Percentiles rank a stretch among this genome's conserved stretches.
phyloP scores from a whole-genome alignment of 2,329 filamentous ascomycete species.

The Aureobasidium subglaciale region DNA sequence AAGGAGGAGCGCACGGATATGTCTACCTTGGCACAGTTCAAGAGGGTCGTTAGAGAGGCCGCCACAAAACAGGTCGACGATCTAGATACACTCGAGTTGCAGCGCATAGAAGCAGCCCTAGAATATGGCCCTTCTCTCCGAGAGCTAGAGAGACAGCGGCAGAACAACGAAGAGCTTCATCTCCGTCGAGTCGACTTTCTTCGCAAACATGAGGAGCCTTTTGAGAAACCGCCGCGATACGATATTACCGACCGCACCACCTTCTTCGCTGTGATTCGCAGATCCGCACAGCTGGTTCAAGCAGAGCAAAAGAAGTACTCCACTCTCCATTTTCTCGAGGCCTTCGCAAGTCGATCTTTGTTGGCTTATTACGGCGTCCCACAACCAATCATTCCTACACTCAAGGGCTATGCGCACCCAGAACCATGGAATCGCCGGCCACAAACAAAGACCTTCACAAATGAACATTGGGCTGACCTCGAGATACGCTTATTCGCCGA shows the following conservation, averaged over 20 bases:
- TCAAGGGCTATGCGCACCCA: not conserved
- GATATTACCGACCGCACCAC: not conserved
- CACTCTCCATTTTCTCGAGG: too few species aligned
- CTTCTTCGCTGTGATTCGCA: not conserved
- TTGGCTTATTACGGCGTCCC: not conserved
- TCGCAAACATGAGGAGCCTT: not conserved
- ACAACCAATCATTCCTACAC: not conserved
- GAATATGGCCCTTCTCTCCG: too few species aligned
- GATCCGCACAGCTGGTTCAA: not conserved
- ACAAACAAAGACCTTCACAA: not conserved
- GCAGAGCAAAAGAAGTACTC: not conserved
- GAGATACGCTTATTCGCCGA: slow-evolving; percentile 42
- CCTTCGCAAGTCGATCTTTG: not conserved
- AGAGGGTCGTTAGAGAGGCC: too few species aligned
- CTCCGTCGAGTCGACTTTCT: not conserved
- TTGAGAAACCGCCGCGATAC: not conserved
- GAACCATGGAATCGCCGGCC: not conserved
- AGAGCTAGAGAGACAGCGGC: not conserved
- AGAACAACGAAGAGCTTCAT: not conserved
- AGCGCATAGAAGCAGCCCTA: too few species aligned
- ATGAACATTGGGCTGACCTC: slow-evolving; percentile 31
- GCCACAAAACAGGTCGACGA: too few species aligned
- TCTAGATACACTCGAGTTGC: too few species aligned
- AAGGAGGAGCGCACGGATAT: not conserved
- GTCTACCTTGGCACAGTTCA: not conserved